Base-by-base conservation (phyloP, 2,329 filamentous ascomycete genomes). In the Phialophora tarda region DNA sequence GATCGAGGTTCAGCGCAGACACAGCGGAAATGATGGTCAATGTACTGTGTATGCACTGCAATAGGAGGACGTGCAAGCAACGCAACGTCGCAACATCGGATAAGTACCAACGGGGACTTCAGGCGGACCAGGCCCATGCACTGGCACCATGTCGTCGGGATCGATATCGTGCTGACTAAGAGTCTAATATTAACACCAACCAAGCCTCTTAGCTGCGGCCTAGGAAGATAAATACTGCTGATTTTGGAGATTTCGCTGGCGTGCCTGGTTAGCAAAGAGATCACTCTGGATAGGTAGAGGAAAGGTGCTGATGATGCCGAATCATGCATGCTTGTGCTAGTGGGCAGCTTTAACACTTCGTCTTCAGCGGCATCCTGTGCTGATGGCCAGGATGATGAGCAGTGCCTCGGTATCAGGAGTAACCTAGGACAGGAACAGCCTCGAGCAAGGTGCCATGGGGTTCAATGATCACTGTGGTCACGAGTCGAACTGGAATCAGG, bases 111-210 rank as follows among this genome's bases (percentile, higher is more conserved):
- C 21, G n/a, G 48, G 47, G 24, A 28, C 24, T 61, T 61, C 58
- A 51, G 58, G 58, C 58, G 28, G 48, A 21, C 59, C 28, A 54
- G 21, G 59, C 30, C 4, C 26, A 10, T 8, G 30, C 30, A 30
- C 30, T 10, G 30, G 30, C 30, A 54, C 59, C 47, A 5, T 61
- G 26, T 61, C 59, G 59, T 61, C 59, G 59, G 59, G 59, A 54
- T 61, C 47, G 59, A 61, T 61, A 61, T 61, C 7, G 59, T 53
- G 44, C 59, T 61, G 59, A 61, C 59, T 61, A 61, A 61, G 59
- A 61, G 28, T 61, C 59, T 61, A 61, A 61, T 51, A 61, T 61
- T 61, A 61, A 54, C 47, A 53, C 32, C 21, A 30, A 24, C 55
- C 55, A 44, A 58, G 55, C 34, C 55, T 41, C 23, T 28, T 11